Conservation (phyloP, 805 yeast genomes). For the Saccharomycopsis javanensis region DNA sequence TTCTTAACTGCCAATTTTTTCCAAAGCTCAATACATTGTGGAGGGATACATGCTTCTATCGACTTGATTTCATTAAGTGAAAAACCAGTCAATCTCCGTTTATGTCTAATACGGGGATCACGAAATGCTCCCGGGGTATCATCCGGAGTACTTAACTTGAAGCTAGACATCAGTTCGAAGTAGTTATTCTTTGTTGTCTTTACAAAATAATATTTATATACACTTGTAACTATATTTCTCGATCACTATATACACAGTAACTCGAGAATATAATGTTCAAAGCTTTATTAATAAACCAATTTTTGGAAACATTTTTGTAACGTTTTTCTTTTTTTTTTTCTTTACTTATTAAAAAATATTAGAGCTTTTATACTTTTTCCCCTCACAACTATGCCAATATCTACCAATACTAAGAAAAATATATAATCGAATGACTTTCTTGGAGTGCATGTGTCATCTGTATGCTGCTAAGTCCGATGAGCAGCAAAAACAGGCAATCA, state of each 20-base stretch:
- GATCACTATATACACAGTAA: no score
- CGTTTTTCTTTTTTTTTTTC: no score
- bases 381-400: no score
- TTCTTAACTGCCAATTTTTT: slow-evolving; percentile 46
- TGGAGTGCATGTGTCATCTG: background rate
- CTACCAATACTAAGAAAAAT: background rate
- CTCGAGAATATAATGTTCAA: no score
- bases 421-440: slow-evolving; percentile 1
- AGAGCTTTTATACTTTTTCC: background rate
- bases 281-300: no score
- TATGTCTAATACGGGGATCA: slow-evolving; percentile 28
- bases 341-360: background rate
- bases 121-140: background rate
- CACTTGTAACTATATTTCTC: no score
- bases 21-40: slow-evolving; percentile 72
- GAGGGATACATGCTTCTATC: slow-evolving; percentile 74
- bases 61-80: slow-evolving; percentile 82
- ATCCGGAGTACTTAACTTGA: background rate
- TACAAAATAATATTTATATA: no score
- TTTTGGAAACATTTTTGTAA: no score
- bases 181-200: background rate
- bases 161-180: background rate
- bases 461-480: slow-evolving; percentile 2
- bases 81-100: slow-evolving; percentile 81
- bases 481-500: slow-evolving; percentile 1